Percentiles rank a stretch among this genome's conserved stretches.
Conservation (phyloP, 2,329 filamentous ascomycete genomes). For the Fusarium pseudoanthophilum region DNA sequence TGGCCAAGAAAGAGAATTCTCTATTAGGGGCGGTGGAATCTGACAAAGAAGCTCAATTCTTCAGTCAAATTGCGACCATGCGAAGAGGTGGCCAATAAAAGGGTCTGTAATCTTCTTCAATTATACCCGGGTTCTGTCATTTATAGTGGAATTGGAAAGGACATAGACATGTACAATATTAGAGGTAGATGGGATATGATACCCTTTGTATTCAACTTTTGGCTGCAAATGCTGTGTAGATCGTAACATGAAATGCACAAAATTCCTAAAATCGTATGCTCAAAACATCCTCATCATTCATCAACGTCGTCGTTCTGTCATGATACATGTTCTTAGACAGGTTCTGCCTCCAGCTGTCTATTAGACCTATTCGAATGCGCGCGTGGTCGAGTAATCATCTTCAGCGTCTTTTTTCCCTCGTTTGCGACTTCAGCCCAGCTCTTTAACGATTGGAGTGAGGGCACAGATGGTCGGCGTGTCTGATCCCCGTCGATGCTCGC, state of each 20-base stretch:
- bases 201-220: constrained; percentile 24
- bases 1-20: background rate
- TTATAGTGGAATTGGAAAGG: constrained; percentile 8
- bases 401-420: constrained; percentile 33
- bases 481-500: constrained; percentile 32
- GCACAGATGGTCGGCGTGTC: constrained; percentile 39
- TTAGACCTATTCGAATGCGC: constrained; percentile 35
- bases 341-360: constrained; percentile 15
- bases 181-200: background rate
- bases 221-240: background rate
- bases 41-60: background rate
- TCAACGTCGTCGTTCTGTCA: background rate
- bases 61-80: background rate
- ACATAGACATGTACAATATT: background rate
- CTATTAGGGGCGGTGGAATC: background rate
- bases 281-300: background rate
- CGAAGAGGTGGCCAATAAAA: background rate
- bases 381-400: constrained; percentile 26
- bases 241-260: constrained; percentile 14
- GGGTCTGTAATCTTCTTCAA: background rate
- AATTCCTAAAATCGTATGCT: background rate
- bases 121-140: constrained; percentile 18
- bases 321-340: background rate
- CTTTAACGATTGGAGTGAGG: constrained; percentile 50
- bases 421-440: constrained; percentile 56